A percentile compares a stretch with the other conserved stretches of the same genome.
Evolutionary conservation across 2,329 filamentous ascomycete genomes (phyloP).

Genomic region (Rhynchosporium graminicola): DNA sequence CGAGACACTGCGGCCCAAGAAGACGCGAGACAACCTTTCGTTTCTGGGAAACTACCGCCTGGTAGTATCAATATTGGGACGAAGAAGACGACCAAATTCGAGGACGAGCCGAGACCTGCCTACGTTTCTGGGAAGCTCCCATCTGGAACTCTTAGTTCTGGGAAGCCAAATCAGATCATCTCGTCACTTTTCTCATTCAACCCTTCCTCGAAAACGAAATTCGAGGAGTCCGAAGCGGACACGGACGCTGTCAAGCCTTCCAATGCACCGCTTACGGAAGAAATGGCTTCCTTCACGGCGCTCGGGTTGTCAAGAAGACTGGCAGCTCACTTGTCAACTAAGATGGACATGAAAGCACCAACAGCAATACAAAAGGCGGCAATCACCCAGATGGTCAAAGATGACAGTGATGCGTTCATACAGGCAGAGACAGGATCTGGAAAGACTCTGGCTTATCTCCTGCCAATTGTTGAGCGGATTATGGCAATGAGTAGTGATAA

Average conservation of each 20-base stretch:
- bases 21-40: constrained; percentile 22
- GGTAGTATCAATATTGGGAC: constrained; percentile 40
- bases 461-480: constrained; percentile 88
- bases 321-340: constrained; percentile 79
- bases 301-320: constrained; percentile 80
- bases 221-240: constrained; percentile 49
- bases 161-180: constrained; percentile 64
- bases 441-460: constrained; percentile 93
- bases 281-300: constrained; percentile 81
- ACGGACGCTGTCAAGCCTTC: constrained; percentile 69
- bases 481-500: constrained; percentile 67
- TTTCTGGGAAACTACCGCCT: constrained; percentile 44
- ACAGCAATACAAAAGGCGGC: constrained; percentile 94
- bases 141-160: constrained; percentile 39
- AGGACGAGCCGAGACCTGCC: constrained; percentile 37
- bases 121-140: constrained; percentile 33
- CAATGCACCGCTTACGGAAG: constrained; percentile 85
- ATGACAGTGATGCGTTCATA: constrained; percentile 88
- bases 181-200: constrained; percentile 94
- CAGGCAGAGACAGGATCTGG: constrained; percentile 97
- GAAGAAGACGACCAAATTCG: constrained; percentile 33
- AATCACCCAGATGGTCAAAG: constrained; percentile 75
- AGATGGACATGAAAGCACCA: constrained; percentile 85
- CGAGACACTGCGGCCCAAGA: constrained; percentile 15
- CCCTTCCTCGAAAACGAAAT: constrained; percentile 67